phyloP scores from a whole-genome alignment of 2,329 filamentous ascomycete species.

The Blastomyces parvus region DNA sequence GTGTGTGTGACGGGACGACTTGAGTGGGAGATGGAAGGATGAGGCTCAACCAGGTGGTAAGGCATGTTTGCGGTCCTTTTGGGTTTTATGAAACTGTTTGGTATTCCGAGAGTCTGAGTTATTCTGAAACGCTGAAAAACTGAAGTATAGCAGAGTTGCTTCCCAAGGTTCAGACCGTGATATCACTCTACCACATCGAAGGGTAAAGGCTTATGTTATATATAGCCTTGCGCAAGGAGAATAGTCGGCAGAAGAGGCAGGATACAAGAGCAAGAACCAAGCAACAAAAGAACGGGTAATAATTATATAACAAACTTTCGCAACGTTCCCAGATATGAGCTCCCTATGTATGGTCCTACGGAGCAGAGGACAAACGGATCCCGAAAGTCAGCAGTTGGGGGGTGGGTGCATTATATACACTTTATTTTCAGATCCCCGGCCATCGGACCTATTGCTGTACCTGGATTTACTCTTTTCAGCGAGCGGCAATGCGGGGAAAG shows the following conservation, averaged over 20 bases:
- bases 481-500: conserved; percentile 1
- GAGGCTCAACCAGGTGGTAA: conserved; percentile 52
- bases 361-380: not conserved
- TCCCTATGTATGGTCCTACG: not conserved
- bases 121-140: not conserved
- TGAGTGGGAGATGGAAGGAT: conserved; percentile 42
- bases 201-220: not conserved
- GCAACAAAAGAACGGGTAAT: not conserved
- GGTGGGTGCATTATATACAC: not conserved
- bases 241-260: not conserved
- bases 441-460: not conserved
- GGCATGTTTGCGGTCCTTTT: conserved; percentile 23
- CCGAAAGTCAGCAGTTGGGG: not conserved
- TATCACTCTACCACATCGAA: too few species aligned
- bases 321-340: not conserved
- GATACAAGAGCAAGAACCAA: not conserved
- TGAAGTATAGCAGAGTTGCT: not conserved
- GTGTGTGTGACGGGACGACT: conserved; percentile 43
- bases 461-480: not conserved
- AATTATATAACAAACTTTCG: conserved; percentile 4
- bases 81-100: not conserved
- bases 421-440: not conserved
- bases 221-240: not conserved
- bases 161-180: too few species aligned
- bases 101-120: not conserved